A percentile compares a stretch with the other conserved stretches of the same genome.
phyloP scores from a whole-genome alignment of 2,329 filamentous ascomycete species.

The Penicillium sumatraense region DNA sequence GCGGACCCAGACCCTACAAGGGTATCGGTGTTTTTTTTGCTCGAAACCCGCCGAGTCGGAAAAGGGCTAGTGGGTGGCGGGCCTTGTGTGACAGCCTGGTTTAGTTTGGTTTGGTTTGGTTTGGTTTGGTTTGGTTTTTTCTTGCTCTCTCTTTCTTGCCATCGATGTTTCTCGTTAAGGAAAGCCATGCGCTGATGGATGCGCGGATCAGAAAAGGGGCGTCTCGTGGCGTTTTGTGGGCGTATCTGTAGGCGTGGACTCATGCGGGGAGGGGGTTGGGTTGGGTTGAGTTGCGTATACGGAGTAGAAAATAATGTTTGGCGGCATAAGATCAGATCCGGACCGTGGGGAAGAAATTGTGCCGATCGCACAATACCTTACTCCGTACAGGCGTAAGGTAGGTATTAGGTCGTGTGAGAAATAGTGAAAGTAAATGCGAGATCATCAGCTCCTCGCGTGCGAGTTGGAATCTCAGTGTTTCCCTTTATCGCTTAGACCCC shows the following conservation, averaged over 20 bases:
- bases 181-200: neutral
- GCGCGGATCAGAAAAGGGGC: neutral
- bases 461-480: neutral
- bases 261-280: neutral
- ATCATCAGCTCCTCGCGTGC: neutral
- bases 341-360: neutral
- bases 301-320: neutral
- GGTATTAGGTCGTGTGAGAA: neutral
- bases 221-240: neutral
- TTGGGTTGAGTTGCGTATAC: neutral
- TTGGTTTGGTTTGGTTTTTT: neutral
- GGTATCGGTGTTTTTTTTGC: neutral
- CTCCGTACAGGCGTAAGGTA: slow-evolving; percentile 1
- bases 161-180: neutral
- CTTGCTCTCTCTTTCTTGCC: no score
- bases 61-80: neutral
- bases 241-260: neutral
- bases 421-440: neutral
- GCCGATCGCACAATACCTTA: slow-evolving; percentile 1
- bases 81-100: neutral
- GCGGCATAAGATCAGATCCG: neutral
- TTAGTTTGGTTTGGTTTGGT: neutral
- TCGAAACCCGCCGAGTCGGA: neutral
- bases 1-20: neutral
- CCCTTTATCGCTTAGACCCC: neutral